phyloP scores from a whole-genome alignment of 768 basidiomycete genomes.

The Rhodosporidiobolus sp. region DNA sequence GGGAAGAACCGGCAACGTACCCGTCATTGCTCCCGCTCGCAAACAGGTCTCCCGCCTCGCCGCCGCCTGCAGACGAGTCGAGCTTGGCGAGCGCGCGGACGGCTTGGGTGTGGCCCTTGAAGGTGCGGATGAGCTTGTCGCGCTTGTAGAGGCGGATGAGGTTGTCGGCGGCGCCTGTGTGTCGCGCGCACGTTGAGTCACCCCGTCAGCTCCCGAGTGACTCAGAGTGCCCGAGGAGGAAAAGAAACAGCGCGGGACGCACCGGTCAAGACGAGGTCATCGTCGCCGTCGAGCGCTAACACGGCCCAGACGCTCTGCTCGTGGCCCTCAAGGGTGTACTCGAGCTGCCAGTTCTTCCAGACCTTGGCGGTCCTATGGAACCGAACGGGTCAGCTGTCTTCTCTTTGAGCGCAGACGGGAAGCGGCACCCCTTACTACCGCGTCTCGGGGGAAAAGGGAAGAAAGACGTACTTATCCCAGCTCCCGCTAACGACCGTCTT shows the following conservation, averaged over 20 bases:
- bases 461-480: slow-evolving; percentile 76
- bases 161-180: slow-evolving; percentile 84
- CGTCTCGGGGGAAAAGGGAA: not conserved
- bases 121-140: slow-evolving; percentile 66
- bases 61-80: slow-evolving; percentile 59
- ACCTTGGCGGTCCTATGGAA: slow-evolving; percentile 79
- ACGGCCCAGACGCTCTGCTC: slow-evolving; percentile 94
- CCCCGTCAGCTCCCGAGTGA: too few species aligned
- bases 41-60: slow-evolving; percentile 58
- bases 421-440: slow-evolving; percentile 16
- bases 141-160: slow-evolving; percentile 84
- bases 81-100: slow-evolving; percentile 79
- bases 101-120: slow-evolving; percentile 77
- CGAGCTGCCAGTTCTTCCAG: slow-evolving; percentile 63
- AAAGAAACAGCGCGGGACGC: slow-evolving; percentile 2
- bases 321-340: slow-evolving; percentile 76
- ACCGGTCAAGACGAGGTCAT: slow-evolving; percentile 80
- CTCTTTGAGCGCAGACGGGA: not conserved
- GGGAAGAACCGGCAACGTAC: slow-evolving; percentile 50
- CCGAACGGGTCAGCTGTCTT: not conserved
- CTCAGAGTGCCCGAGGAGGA: not conserved
- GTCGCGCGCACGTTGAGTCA: not conserved
- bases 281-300: slow-evolving; percentile 61
- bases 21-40: slow-evolving; percentile 95
- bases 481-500: slow-evolving; percentile 80